A percentile compares a stretch with the other conserved stretches of the same genome.
phyloP scores from a whole-genome alignment of 83 land plant species.

The Thuja plicata region DNA sequence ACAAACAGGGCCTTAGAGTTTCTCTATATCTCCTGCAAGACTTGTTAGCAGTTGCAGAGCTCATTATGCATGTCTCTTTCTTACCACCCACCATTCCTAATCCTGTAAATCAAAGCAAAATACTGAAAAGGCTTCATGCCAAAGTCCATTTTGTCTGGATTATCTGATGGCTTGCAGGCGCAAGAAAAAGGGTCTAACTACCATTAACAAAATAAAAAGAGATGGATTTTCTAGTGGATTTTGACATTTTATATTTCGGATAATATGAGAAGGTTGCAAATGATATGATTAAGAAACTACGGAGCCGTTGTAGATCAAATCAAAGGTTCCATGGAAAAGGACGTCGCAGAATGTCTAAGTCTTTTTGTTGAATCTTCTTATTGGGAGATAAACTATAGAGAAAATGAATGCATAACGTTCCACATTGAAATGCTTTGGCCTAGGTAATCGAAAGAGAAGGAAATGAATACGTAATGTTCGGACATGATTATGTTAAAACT shows the following conservation, averaged over 20 bases:
- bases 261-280: background rate
- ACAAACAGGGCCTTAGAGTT: background rate
- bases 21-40: background rate
- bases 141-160: background rate
- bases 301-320: background rate
- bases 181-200: background rate
- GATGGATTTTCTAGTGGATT: background rate
- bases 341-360: background rate
- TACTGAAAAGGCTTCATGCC: background rate
- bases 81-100: constrained; percentile 4
- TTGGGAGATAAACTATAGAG: too few relatives aligned
- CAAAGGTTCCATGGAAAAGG: background rate
- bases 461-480: too few relatives aligned
- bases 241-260: background rate
- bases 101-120: background rate
- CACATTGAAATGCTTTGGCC: too few relatives aligned
- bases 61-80: background rate
- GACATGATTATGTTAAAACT: too few relatives aligned
- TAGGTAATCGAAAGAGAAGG: too few relatives aligned
- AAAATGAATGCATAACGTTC: too few relatives aligned
- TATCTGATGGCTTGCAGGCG: background rate
- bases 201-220: background rate
- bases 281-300: background rate
- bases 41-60: background rate
- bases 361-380: background rate